Evolutionary conservation across 768 basidiomycete species (phyloP).

Genomic region (Lanmaoa pseudosensibilis): DNA sequence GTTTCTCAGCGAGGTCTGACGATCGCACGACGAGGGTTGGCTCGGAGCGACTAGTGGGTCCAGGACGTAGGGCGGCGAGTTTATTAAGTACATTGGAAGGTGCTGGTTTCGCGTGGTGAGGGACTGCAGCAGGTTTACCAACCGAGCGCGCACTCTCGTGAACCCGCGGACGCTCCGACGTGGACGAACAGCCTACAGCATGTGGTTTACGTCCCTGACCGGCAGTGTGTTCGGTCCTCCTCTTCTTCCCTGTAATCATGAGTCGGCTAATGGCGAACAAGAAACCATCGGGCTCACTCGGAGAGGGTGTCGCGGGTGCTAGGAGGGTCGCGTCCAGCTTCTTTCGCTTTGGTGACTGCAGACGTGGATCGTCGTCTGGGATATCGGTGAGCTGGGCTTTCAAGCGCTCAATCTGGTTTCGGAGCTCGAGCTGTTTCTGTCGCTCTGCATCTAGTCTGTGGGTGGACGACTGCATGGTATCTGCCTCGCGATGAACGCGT

Average conservation of each 20-base stretch:
- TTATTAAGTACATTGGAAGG: conserved; percentile 56
- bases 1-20: conserved; percentile 22
- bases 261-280: neutral
- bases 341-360: conserved; percentile 51
- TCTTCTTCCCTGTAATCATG: conserved; percentile 38
- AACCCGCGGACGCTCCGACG: conserved; percentile 15
- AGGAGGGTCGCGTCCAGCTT: conserved; percentile 38
- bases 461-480: conserved; percentile 56
- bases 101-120: conserved; percentile 35
- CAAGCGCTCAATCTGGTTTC: conserved; percentile 53
- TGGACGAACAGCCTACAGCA: conserved; percentile 6
- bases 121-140: neutral
- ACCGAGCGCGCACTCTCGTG: conserved; percentile 11
- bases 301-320: conserved; percentile 60
- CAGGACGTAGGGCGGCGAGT: conserved; percentile 41
- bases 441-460: conserved; percentile 40
- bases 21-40: conserved; percentile 32
- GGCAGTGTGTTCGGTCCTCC: conserved; percentile 41
- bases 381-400: conserved; percentile 52
- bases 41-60: conserved; percentile 18
- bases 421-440: conserved; percentile 48
- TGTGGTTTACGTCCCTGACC: conserved; percentile 22
- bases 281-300: conserved; percentile 47
- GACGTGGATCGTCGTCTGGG: conserved; percentile 25
- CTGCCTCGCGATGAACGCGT: conserved; percentile 16